A percentile compares a stretch with the other conserved stretches of the same genome.
Evolutionary conservation across 2,329 filamentous ascomycete species (phyloP).

Genomic region (Calonectria multiphialidica): DNA sequence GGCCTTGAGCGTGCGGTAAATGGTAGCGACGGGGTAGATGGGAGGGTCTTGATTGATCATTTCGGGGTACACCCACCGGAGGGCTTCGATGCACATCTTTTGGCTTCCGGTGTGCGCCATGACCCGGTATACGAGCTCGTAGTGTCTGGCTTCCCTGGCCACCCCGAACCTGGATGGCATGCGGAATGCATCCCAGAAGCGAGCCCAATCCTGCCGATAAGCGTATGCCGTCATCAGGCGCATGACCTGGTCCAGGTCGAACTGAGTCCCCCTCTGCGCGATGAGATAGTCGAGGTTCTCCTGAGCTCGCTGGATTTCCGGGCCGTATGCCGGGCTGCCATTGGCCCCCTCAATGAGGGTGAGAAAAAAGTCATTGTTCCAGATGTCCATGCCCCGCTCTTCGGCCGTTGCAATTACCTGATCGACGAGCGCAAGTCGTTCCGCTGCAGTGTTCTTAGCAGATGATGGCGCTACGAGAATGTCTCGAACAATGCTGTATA

Average conservation of each 20-base stretch:
- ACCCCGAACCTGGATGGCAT: conserved; percentile 62
- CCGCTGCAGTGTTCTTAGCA: conserved; percentile 36
- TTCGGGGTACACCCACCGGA: conserved; percentile 68
- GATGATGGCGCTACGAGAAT: conserved; percentile 48
- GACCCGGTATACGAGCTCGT: conserved; percentile 63
- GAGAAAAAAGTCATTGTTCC: conserved; percentile 62
- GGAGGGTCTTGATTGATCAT: conserved; percentile 68
- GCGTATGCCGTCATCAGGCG: conserved; percentile 62
- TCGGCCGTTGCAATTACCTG: conserved; percentile 59
- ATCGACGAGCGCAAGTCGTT: conserved; percentile 55
- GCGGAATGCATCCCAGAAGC: conserved; percentile 73
- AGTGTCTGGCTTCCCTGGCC: conserved; percentile 65
- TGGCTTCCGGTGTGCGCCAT: conserved; percentile 60
- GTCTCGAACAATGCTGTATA: conserved; percentile 52
- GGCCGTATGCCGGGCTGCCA: conserved; percentile 45
- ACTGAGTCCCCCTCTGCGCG: conserved; percentile 50
- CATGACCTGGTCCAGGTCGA: conserved; percentile 54
- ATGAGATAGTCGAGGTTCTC: conserved; percentile 60
- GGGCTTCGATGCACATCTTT: conserved; percentile 57
- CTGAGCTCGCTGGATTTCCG: conserved; percentile 54
- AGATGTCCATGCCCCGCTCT: conserved; percentile 57
- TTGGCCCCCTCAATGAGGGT: conserved; percentile 57
- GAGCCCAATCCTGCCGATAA: conserved; percentile 61
- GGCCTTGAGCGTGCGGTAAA: conserved; percentile 62
- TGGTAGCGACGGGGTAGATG: conserved; percentile 56